phyloP scores from a whole-genome alignment of 73 alveolate genomes.

The Paramecium sonneborni region DNA sequence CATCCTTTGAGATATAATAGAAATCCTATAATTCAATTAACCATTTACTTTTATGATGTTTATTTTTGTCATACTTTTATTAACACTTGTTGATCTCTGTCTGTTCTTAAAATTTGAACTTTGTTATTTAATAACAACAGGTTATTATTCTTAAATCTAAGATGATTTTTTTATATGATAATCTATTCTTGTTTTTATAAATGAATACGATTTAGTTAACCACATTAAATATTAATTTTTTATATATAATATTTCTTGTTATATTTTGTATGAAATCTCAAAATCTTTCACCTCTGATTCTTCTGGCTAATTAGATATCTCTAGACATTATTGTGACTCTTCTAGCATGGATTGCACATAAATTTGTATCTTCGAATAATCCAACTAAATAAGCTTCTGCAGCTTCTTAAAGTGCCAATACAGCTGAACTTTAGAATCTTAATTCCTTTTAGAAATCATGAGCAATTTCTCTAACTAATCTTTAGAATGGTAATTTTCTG shows the following conservation, averaged over 20 bases:
- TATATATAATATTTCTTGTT: not conserved
- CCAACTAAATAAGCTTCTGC: constrained; percentile 93
- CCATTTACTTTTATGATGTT: not conserved
- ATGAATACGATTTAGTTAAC: not conserved
- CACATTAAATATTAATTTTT: not conserved
- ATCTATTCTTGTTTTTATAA: not conserved
- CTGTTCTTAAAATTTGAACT: not conserved
- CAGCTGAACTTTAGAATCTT: constrained; percentile 86
- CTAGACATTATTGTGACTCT: constrained; percentile 96
- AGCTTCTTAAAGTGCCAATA: constrained; percentile 92
- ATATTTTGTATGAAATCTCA: not conserved
- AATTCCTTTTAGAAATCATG: constrained; percentile 77
- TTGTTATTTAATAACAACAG: not conserved
- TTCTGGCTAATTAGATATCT: constrained; percentile 90
- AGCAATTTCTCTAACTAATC: constrained; percentile 91
- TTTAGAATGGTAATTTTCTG: constrained; percentile 83
- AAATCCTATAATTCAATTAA: not conserved
- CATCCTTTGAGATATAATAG: not conserved
- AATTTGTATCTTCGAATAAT: constrained; percentile 90
- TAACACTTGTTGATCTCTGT: not conserved
- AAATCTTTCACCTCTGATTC: constrained; percentile 86
- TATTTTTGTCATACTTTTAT: not conserved
- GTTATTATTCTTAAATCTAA: not conserved
- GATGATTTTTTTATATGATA: not conserved
- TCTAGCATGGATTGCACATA: constrained; percentile 97